Conservation (phyloP, 768 basidiomycete species). For the Agaricus bisporus region DNA sequence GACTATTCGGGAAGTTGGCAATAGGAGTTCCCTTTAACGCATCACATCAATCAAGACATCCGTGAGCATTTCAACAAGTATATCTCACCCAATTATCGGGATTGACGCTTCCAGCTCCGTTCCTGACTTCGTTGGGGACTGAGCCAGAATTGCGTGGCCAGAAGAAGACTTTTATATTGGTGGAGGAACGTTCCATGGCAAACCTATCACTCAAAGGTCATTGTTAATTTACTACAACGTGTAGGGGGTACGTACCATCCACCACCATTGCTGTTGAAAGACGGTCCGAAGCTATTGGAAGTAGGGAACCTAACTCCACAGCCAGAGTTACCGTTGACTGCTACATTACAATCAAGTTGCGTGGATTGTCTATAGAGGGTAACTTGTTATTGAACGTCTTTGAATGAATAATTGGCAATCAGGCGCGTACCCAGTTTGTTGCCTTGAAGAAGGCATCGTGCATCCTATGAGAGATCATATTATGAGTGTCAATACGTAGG, state of each 20-base stretch:
- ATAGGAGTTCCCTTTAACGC: constrained; percentile 41
- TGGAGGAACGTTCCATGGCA: constrained; percentile 52
- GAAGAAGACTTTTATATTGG: constrained; percentile 65
- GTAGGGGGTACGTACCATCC: constrained; percentile 40
- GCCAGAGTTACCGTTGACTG: constrained; percentile 20
- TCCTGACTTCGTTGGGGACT: constrained; percentile 43
- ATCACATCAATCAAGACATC: background rate
- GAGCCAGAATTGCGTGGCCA: constrained; percentile 49
- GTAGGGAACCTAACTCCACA: constrained; percentile 25
- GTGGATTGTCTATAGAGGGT: constrained; percentile 16
- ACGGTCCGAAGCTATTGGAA: constrained; percentile 45
- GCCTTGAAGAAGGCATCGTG: constrained; percentile 23
- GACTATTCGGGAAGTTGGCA: constrained; percentile 53
- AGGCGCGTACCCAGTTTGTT: constrained; percentile 36
- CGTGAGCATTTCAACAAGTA: background rate
- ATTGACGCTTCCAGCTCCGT: constrained; percentile 33
- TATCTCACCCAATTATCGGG: constrained; percentile 49
- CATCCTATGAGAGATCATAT: constrained; percentile 17
- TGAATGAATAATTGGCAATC: background rate
- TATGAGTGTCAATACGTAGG: constrained; percentile 13
- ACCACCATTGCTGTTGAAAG: constrained; percentile 52
- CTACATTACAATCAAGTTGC: constrained; percentile 19
- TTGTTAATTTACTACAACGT: background rate
- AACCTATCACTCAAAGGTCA: constrained; percentile 31
- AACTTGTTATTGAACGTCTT: background rate